These are phyloP conservation scores for Cercophora samala DNA, from an alignment of 495 filamentous ascomycete species.

Conservation along the genomic window DNA sequence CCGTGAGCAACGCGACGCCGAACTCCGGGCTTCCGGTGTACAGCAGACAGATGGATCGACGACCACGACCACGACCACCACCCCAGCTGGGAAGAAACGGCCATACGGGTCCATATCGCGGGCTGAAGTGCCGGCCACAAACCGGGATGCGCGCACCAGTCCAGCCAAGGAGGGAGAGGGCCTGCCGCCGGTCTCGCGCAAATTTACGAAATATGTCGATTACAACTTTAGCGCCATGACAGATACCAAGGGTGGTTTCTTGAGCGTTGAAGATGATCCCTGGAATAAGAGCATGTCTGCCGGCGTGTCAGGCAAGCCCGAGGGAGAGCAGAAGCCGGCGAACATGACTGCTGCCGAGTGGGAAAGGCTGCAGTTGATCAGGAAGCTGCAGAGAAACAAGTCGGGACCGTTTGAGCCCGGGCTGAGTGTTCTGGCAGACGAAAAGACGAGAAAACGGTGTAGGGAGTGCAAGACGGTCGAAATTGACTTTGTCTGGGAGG, in stretches of 20 bases:
- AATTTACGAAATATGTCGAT: conserved; percentile 89
- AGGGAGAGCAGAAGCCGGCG: conserved; percentile 65
- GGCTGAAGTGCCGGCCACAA: conserved; percentile 55
- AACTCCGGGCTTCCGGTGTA: conserved; percentile 38
- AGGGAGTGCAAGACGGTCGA: conserved; percentile 78
- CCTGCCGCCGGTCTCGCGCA: conserved; percentile 42
- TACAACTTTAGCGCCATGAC: conserved; percentile 98
- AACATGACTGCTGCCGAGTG: conserved; percentile 92
- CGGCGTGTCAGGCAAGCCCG: conserved; percentile 31
- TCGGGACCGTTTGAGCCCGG: conserved; percentile 84
- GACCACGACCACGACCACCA: conserved; percentile 34
- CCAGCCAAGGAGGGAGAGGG: conserved; percentile 49
- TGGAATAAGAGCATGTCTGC: conserved; percentile 72
- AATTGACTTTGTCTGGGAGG: conserved; percentile 93
- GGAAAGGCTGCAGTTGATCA: conserved; percentile 73
- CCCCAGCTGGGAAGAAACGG: conserved; percentile 43
- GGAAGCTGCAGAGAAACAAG: conserved; percentile 66
- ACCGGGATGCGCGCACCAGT: conserved; percentile 60
- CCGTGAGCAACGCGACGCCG: conserved; percentile 64
- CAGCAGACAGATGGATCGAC: conserved; percentile 34
- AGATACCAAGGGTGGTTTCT: conserved; percentile 93
- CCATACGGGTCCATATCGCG: conserved; percentile 61
- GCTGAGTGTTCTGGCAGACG: conserved; percentile 62
- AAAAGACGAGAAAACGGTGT: conserved; percentile 66
- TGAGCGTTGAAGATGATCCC: conserved; percentile 84